Evolutionary conservation across 257 asterid genomes (phyloP).

Genomic region (Solanum okadae): DNA sequence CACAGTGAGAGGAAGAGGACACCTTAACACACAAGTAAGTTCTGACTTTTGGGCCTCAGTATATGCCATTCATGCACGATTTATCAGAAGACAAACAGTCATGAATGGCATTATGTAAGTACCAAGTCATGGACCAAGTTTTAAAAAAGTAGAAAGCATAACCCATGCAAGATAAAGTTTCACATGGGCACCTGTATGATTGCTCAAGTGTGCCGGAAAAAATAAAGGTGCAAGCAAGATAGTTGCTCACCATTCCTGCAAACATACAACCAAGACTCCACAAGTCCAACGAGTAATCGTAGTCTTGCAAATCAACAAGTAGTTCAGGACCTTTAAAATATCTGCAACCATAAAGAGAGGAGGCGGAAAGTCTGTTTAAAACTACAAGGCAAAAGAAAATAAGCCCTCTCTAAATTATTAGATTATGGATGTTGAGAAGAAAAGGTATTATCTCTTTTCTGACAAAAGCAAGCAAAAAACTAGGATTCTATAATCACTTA

Average conservation of each 20-base stretch:
- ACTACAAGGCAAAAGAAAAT: background rate
- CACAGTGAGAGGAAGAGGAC: constrained; percentile 2
- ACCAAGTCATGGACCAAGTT: constrained; percentile 1
- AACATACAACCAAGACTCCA: constrained; percentile 70
- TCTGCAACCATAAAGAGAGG: constrained; percentile 1
- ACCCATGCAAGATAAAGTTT: background rate
- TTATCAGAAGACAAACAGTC: background rate
- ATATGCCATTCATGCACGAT: constrained; percentile 1
- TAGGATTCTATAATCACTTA: background rate
- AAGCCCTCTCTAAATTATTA: background rate
- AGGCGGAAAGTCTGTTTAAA: background rate
- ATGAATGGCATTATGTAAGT: background rate
- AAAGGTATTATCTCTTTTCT: background rate
- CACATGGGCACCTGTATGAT: background rate
- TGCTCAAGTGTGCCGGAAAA: background rate
- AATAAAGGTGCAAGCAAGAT: background rate
- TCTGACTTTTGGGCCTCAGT: background rate
- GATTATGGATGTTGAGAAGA: background rate
- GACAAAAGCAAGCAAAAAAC: background rate
- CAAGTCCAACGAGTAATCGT: constrained; percentile 64
- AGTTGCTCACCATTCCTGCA: constrained; percentile 29
- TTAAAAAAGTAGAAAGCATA: background rate
- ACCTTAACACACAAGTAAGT: background rate
- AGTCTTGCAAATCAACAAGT: constrained; percentile 70
- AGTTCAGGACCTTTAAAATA: constrained; percentile 42